Conservation (phyloP, 1,284 basidiomycete genomes). For the Microbotryum lychnidis-dioicae region DNA sequence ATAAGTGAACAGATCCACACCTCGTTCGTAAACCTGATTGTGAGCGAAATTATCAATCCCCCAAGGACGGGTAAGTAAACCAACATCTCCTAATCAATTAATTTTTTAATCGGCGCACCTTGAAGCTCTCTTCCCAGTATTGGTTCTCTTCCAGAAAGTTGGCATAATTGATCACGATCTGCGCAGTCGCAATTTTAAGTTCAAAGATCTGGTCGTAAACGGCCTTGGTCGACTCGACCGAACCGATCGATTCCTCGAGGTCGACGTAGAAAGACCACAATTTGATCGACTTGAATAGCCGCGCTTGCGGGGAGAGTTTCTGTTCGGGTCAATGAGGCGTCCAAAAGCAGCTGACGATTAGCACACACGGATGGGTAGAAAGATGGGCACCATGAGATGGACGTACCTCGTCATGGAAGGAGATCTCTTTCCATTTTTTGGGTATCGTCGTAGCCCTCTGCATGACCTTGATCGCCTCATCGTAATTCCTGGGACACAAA, state of each 20-base stretch:
- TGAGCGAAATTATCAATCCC: not conserved
- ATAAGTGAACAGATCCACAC: constrained; percentile 95
- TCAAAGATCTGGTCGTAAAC: constrained; percentile 97
- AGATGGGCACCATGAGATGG: not conserved
- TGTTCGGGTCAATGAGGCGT: constrained; percentile 40
- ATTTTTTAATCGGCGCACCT: constrained; percentile 44
- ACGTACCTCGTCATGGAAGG: constrained; percentile 88
- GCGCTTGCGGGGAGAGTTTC: constrained; percentile 73
- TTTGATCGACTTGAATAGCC: constrained; percentile 95
- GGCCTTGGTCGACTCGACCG: constrained; percentile 80
- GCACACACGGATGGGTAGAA: not conserved
- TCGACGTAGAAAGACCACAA: constrained; percentile 99
- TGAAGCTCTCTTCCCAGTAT: constrained; percentile 98
- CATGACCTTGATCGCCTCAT: constrained; percentile 89
- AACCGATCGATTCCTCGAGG: constrained; percentile 90
- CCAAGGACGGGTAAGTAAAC: no score
- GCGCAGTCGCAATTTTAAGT: constrained; percentile 96
- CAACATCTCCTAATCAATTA: not conserved
- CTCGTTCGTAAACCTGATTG: constrained; percentile 80
- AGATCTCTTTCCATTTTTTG: constrained; percentile 72
- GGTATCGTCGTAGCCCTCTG: constrained; percentile 86
- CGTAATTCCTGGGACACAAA: constrained; percentile 64
- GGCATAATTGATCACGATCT: constrained; percentile 92
- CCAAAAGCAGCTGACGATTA: not conserved
- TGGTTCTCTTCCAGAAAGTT: constrained; percentile 94